phyloP scores from a whole-genome alignment of 352 stramenopile genomes.

The Pythium aquatile region DNA sequence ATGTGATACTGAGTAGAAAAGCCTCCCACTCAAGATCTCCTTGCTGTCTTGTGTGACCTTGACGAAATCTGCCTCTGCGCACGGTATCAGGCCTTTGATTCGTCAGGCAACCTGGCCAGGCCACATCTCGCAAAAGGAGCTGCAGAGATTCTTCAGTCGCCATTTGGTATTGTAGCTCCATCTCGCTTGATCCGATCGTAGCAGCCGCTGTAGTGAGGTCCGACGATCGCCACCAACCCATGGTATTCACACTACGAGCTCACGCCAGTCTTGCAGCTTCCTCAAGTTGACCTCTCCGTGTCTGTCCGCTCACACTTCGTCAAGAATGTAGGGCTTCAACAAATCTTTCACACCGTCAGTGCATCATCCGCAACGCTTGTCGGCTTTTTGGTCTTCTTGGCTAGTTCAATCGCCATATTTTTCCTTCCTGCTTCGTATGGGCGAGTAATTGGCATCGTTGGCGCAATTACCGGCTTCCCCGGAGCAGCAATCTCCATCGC shows the following conservation, averaged over 20 bases:
- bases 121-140: too few species aligned
- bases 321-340: not conserved
- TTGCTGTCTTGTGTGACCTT: too few species aligned
- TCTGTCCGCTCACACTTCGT: not conserved
- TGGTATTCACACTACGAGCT: not conserved
- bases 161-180: too few species aligned
- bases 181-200: too few species aligned
- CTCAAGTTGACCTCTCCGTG: not conserved
- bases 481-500: not conserved
- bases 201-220: too few species aligned
- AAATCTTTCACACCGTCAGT: not conserved
- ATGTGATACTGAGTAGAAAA: too few species aligned
- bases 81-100: too few species aligned
- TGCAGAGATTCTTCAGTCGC: too few species aligned
- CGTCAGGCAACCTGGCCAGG: too few species aligned
- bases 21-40: too few species aligned
- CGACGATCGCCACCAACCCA: not conserved
- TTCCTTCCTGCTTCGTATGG: constrained; percentile 16
- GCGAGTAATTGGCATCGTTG: not conserved
- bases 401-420: not conserved
- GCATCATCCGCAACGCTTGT: not conserved
- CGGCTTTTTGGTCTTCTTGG: not conserved
- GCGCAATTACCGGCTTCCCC: not conserved
- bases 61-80: too few species aligned
- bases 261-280: not conserved